Evolutionary conservation across 768 basidiomycete genomes (phyloP).

Genomic region (Sarcodon sp.): DNA sequence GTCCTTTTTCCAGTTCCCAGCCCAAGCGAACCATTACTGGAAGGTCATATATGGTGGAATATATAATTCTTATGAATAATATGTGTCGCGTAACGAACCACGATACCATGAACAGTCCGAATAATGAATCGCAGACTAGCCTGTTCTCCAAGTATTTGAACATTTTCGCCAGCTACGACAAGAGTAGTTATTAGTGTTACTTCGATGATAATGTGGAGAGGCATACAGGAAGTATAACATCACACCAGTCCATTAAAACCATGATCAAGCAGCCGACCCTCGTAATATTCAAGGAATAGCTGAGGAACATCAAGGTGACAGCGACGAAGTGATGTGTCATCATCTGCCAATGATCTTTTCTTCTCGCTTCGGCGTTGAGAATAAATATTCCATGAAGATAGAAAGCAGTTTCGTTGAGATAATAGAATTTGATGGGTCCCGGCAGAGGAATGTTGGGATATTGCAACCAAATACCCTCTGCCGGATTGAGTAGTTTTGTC

Average conservation of each 20-base stretch:
- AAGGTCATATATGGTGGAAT: conserved; percentile 40
- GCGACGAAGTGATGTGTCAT: conserved; percentile 93
- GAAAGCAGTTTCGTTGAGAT: conserved; percentile 75
- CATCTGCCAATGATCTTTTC: conserved; percentile 95
- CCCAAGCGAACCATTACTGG: conserved; percentile 33
- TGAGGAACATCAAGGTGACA: conserved; percentile 57
- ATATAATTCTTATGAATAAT: conserved; percentile 63
- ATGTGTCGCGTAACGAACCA: conserved; percentile 90
- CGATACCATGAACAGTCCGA: conserved; percentile 72
- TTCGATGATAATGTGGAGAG: not conserved
- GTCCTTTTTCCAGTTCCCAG: conserved; percentile 49
- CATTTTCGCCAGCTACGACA: conserved; percentile 80
- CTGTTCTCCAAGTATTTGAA: conserved; percentile 65
- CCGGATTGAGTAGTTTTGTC: conserved; percentile 47
- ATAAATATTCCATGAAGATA: conserved; percentile 89
- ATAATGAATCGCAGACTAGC: conserved; percentile 56
- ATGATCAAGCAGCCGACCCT: conserved; percentile 85
- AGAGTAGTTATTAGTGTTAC: conserved; percentile 4
- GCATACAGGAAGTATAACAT: conserved; percentile 85
- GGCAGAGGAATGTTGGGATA: conserved; percentile 80
- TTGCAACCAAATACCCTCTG: conserved; percentile 49
- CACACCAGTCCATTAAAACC: conserved; percentile 89
- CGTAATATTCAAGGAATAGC: conserved; percentile 77
- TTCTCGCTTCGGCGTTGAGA: conserved; percentile 82
- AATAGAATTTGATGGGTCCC: conserved; percentile 81